Conservation (phyloP, 495 filamentous ascomycete genomes). For the Xylaria cubensis region DNA sequence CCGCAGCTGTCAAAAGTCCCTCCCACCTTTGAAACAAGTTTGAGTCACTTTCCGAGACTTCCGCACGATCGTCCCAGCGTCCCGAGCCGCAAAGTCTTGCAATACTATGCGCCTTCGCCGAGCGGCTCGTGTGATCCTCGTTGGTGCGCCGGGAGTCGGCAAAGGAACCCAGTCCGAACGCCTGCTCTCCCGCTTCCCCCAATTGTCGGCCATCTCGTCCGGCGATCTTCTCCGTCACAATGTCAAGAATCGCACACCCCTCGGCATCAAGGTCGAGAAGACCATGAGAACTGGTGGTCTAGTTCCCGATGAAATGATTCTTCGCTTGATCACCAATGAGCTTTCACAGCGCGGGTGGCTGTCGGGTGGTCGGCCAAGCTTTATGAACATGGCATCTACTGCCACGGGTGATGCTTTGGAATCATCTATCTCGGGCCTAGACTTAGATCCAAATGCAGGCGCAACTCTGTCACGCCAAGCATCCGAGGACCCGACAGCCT, state of each 20-base stretch:
- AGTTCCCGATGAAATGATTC: slow-evolving; percentile 88
- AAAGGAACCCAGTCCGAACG: slow-evolving; percentile 96
- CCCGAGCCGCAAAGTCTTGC: slow-evolving; percentile 6
- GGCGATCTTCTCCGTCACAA: slow-evolving; percentile 91
- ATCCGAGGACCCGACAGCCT: slow-evolving; percentile 75
- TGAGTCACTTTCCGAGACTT: slow-evolving; percentile 13
- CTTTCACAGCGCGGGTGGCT: slow-evolving; percentile 86
- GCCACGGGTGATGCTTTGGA: slow-evolving; percentile 40
- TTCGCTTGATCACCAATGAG: slow-evolving; percentile 89
- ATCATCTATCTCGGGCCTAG: slow-evolving; percentile 45
- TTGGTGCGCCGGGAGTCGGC: slow-evolving; percentile 90
- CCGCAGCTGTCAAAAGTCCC: neutral
- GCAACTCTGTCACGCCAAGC: slow-evolving; percentile 47
- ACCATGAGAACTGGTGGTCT: slow-evolving; percentile 84
- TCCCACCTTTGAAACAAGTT: neutral
- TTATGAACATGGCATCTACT: slow-evolving; percentile 52
- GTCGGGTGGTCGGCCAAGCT: slow-evolving; percentile 45
- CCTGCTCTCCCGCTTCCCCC: slow-evolving; percentile 82
- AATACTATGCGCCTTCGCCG: slow-evolving; percentile 68
- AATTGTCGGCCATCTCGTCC: slow-evolving; percentile 90
- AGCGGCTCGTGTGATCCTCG: slow-evolving; percentile 91
- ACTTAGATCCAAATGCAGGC: slow-evolving; percentile 39
- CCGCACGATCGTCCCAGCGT: slow-evolving; percentile 15
- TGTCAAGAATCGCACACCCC: slow-evolving; percentile 83
- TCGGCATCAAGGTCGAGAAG: slow-evolving; percentile 87